Percentiles rank a stretch among this genome's conserved stretches.
Conservation (phyloP, 495 filamentous ascomycete genomes). For the Opeltia flavorubescens region DNA sequence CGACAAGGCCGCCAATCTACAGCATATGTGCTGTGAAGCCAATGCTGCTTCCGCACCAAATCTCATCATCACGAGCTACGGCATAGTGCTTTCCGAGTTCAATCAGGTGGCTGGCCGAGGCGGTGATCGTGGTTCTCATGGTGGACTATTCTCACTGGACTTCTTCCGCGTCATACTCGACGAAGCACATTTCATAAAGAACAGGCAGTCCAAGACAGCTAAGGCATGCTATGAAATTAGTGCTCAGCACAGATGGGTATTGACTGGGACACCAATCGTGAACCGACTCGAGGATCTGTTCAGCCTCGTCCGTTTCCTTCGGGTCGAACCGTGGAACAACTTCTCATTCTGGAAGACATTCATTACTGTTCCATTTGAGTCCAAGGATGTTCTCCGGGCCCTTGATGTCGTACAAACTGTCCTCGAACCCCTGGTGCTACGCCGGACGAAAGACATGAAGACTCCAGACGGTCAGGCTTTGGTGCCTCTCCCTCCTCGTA, state of each 20-base stretch:
- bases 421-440: constrained; percentile 84
- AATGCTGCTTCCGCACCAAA: constrained; percentile 68
- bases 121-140: constrained; percentile 42
- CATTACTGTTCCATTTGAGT: constrained; percentile 93
- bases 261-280: constrained; percentile 94
- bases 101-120: constrained; percentile 44
- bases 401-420: constrained; percentile 96
- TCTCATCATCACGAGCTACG: constrained; percentile 92
- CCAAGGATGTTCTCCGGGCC: constrained; percentile 81
- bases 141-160: constrained; percentile 76
- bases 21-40: constrained; percentile 57
- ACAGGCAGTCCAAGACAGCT: constrained; percentile 75
- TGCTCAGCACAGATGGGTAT: constrained; percentile 76
- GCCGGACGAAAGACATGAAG: constrained; percentile 95
- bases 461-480: constrained; percentile 78
- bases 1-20: constrained; percentile 65
- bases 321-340: constrained; percentile 94
- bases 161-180: constrained; percentile 93
- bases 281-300: constrained; percentile 96
- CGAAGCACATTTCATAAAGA: constrained; percentile 91
- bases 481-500: constrained; percentile 71
- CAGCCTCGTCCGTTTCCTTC: constrained; percentile 76
- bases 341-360: constrained; percentile 99
- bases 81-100: constrained; percentile 81
- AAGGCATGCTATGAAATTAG: constrained; percentile 82